phyloP scores from a whole-genome alignment of 257 asterid species.

The Plantago elongata region DNA sequence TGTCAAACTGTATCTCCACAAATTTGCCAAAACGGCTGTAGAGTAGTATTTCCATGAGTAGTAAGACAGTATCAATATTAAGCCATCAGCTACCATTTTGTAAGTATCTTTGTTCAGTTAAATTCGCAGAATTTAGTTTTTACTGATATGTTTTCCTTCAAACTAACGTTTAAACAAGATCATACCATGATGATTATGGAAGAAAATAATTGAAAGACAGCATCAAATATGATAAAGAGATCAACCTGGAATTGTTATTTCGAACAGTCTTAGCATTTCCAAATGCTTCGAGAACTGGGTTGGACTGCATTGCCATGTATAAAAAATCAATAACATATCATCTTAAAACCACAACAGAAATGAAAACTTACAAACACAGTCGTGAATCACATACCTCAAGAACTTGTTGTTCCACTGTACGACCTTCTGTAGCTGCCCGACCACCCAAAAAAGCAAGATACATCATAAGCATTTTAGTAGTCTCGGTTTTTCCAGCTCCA shows the following conservation, averaged over 20 bases:
- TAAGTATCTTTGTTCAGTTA: neutral
- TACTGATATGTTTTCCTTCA: too few relatives aligned
- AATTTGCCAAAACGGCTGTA: conserved; percentile 98
- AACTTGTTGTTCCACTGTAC: conserved; percentile 99
- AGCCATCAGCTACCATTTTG: conserved; percentile 5
- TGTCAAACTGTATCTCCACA: conserved; percentile 97
- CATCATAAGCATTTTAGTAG: conserved; percentile 96
- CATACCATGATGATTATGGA: conserved; percentile 4
- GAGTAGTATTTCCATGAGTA: conserved; percentile 43
- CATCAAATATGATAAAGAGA: neutral
- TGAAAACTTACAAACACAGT: conserved; percentile 19
- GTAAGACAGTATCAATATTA: conserved; percentile 25
- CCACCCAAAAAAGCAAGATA: conserved; percentile 97
- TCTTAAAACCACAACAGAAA: conserved; percentile 17
- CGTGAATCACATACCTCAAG: conserved; percentile 66
- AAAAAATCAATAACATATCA: conserved; percentile 26
- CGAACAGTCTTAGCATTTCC: conserved; percentile 98
- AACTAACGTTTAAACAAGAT: too few relatives aligned
- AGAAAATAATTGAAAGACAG: conserved; percentile 29
- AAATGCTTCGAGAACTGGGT: conserved; percentile 99
- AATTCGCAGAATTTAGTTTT: too few relatives aligned
- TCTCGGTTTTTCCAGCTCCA: conserved; percentile 99
- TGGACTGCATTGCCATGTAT: conserved; percentile 63
- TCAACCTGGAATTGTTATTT: conserved; percentile 95
- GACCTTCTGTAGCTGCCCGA: conserved; percentile 93